Base-by-base conservation (phyloP, 441 rosid genomes). In the Manihot esculenta region DNA sequence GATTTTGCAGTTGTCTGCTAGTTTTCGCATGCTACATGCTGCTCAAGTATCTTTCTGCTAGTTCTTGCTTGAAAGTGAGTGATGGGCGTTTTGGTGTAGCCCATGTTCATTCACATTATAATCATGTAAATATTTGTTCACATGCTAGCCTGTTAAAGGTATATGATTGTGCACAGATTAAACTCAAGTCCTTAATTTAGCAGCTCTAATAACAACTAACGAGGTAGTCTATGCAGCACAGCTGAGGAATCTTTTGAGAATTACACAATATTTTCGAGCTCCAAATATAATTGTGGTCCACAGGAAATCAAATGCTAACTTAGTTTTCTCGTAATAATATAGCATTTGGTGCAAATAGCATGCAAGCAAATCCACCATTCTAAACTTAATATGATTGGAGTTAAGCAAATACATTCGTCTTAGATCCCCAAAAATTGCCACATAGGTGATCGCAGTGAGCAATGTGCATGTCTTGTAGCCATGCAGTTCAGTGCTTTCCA, bases 111-210 rank as follows among this genome's bases (percentile, higher is more conserved):
- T 71, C 27, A 20, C 47, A 35, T 72, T n/a, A 1, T 45, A 50
- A 14, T 57, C 42, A 5, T 58, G 69, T 73, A 73, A 54, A 51
- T 78, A 62, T 66, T 24, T 45, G 59, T n/a, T 60, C 24, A 49
- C 23, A 15, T 23, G 61, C 48, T 45, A 41, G 41, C 54, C 26
- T 69, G n/a, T 18, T 58, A 44, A 1, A 10, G 21, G 50, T 38
- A 3, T 68, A 47, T 69, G 54, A 38, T n/a, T 14, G 7, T 17
- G 47, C 47, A 47, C 56, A 5, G 27, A 42, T 47, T 56, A 27
- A 33, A 23, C 15, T 27, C 23, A 38, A 20, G 12, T 24, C 21
- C 56, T 64, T 56, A 30, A 7, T 23, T 18, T 24, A 65, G 21
- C 50, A 13, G 14, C 26, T 41, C 50, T 50, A 67, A 55, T 0